Evolutionary conservation across 805 yeast species (phyloP), one percentile per base, ranked within the genome.

Genomic region (Metschnikowia koreensis): DNA sequence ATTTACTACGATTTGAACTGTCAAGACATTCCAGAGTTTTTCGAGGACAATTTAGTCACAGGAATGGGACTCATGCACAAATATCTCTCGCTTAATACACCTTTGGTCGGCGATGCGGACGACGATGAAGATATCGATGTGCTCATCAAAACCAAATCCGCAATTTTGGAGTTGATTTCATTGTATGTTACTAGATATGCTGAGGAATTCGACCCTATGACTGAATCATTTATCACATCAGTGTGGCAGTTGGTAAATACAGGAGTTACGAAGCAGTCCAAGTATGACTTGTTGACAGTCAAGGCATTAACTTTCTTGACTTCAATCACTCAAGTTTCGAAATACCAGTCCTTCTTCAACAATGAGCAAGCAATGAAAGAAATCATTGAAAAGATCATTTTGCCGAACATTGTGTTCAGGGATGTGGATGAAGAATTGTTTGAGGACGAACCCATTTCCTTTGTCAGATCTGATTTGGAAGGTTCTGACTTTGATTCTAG

Each of bases 21-120:
- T 70, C 99, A 96, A 71, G 99, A 94, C 70, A 86, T 94, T 48
- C 99, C 99, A 1, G 99, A 92, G 69, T 94, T 93, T 65, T 94
- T 94, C 66, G 99, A 96, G 71, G 98, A 94, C 70, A 81, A 94
- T 66, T 71, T 94, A 68, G 73, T 77, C 39, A 73, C 71, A 15
- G 91, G 96, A 48, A 89, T 96, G 94, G 76, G 76, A 6, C 80
- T 92, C 29, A 75, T 92, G 59, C 96, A 90, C 66, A 88, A 87
- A 69, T 93, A 92, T 66, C 75, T 94, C 52, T 71, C 77, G 39
- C 89, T 83, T 64, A 64, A 74, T 13, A 83, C 84, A 52, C 73
- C 79, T 0, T 56, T 83, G 46, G 67, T 87, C 6, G 82, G 76
- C 16, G 82, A 82, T 46, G 71, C 73, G 1, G 83, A 79, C 46